Evolutionary conservation across 441 rosid species (phyloP).

Genomic region (Populus hybrid): DNA sequence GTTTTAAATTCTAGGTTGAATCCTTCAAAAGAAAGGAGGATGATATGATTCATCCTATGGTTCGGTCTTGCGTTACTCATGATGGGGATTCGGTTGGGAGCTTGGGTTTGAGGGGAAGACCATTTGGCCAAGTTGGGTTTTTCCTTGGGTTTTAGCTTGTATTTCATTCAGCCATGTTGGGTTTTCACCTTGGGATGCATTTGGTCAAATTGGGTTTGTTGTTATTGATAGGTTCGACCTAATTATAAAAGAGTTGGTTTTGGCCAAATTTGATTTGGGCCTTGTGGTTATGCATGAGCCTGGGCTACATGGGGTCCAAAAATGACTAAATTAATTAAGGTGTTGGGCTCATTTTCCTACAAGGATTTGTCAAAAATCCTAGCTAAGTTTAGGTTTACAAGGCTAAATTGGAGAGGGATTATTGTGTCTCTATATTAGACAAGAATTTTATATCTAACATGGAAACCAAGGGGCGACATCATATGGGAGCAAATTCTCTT

Average conservation of each 20-base stretch:
- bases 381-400: too few species aligned
- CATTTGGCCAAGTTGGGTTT: accelerated
- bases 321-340: too few species aligned
- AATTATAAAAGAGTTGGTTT: neutral
- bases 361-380: too few species aligned
- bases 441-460: too few species aligned
- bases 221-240: neutral
- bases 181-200: neutral
- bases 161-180: too few species aligned
- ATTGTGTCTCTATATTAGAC: too few species aligned
- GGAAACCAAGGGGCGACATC: too few species aligned
- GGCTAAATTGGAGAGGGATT: too few species aligned
- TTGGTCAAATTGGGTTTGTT: neutral
- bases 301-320: neutral
- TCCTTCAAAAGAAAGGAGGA: neutral
- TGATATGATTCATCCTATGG: neutral
- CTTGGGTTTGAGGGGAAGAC: neutral
- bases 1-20: too few species aligned
- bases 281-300: too few species aligned
- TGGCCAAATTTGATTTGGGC: neutral
- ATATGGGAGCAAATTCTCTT: too few species aligned
- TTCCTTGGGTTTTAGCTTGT: neutral
- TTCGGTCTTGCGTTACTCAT: neutral
- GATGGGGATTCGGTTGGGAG: neutral
- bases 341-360: too few species aligned